Conservation (phyloP, 768 basidiomycete genomes). For the Strobilomyces confusus region DNA sequence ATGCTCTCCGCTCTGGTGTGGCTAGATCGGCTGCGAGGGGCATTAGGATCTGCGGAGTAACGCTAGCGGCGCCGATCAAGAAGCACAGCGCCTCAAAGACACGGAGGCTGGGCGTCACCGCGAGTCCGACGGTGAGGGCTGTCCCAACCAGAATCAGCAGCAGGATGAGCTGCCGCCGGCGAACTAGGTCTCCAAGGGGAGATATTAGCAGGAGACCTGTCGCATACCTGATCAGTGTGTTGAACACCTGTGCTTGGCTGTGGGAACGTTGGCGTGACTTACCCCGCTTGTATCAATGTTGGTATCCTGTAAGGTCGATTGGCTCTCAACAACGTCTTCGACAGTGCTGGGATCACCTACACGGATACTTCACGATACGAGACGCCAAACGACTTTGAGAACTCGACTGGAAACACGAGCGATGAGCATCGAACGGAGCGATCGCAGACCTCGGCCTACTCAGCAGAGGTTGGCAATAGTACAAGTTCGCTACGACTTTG, state of each 20-base stretch:
- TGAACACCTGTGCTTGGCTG: neutral
- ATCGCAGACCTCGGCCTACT: slow-evolving; percentile 39
- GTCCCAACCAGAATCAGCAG: slow-evolving; percentile 50
- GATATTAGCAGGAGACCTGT: slow-evolving; percentile 69
- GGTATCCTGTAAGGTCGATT: slow-evolving; percentile 44
- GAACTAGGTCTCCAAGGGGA: slow-evolving; percentile 80
- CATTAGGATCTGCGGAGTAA: slow-evolving; percentile 72
- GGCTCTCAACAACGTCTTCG: neutral
- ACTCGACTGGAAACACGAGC: slow-evolving; percentile 21
- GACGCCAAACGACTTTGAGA: slow-evolving; percentile 39
- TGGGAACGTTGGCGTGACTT: slow-evolving; percentile 7
- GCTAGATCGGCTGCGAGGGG: slow-evolving; percentile 81
- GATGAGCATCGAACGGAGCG: neutral
- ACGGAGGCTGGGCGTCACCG: slow-evolving; percentile 53
- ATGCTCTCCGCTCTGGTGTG: slow-evolving; percentile 64
- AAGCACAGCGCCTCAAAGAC: slow-evolving; percentile 68
- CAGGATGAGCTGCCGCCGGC: slow-evolving; percentile 68
- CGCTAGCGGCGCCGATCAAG: slow-evolving; percentile 66
- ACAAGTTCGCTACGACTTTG: slow-evolving; percentile 67
- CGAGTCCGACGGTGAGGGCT: slow-evolving; percentile 65
- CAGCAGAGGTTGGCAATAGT: slow-evolving; percentile 79
- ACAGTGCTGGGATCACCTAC: slow-evolving; percentile 16
- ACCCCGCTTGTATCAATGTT: slow-evolving; percentile 68
- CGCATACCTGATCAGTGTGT: slow-evolving; percentile 50
- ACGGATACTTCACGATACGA: slow-evolving; percentile 34